Evolutionary conservation across 768 basidiomycete species (phyloP), one percentile per base, ranked within the genome.

Genomic region (Hypholoma fasciculare): DNA sequence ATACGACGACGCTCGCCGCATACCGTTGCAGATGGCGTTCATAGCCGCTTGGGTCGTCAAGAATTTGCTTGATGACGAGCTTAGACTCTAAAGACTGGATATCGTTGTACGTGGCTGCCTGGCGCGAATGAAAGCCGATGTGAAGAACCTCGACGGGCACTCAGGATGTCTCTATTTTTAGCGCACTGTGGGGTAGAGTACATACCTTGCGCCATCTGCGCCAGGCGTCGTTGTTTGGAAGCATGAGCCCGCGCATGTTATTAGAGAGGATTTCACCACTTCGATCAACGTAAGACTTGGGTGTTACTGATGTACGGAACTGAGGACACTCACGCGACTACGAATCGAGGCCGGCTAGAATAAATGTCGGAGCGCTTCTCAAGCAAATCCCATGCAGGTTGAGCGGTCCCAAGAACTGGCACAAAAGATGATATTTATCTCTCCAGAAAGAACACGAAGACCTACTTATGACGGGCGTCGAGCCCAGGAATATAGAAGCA

Each of bases 361-460:
- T 82, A 82, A 16, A 78, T 78, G 2, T 79, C 73, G 0, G 78
- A 80, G 12, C 79, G 74, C 58, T 81, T 82, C 61, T 82, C 80
- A 14, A 83, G 68, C 8, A 67, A 42, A 42, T 54, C 49, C 48
- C 42, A 55, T 34, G 62, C 64, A 8, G 76, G 74, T 61, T 78
- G 77, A 1, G 79, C 77, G 3, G 72, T 80, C 5, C 77, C 75
- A 42, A 80, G 70, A 13, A 82, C 78, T 76, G 30, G 16, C 20
- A n/a, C 30, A 19, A 30, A 2, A 17, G 20, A n/a, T 9, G 46
- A 61, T 14, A 14, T 9, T 36, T 49, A 26, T 36, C 16, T 19
- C 12, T 17, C 7, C 3, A 36, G 3, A 34, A 6, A 19, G 34
- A 26, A 19, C 12, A 37, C 19, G 17, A 9, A 20, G 12, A 57